Evolutionary conservation across 129 eudicot species (phyloP), one percentile per base, ranked within the genome.

Genomic region (Lonicera japonica): DNA sequence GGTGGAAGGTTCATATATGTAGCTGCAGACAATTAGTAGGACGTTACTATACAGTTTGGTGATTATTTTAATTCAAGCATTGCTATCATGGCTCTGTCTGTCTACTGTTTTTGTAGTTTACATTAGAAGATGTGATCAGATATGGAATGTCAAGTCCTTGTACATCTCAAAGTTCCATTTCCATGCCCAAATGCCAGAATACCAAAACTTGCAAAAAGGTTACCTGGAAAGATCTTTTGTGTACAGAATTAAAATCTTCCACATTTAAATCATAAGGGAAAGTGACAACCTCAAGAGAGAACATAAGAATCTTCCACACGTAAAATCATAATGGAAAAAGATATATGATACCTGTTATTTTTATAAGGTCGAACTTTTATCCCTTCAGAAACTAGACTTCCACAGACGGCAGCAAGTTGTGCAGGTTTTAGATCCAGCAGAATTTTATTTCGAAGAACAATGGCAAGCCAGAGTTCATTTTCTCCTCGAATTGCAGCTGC

Each of bases 401-500:
- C 99, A 72, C 82, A 80, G 45, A 88, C 95, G 66, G 99, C 96
- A 82, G 99, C 99, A 55, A 92, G 84, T 69, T 92, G 96, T 75
- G 95, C 87, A 64, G 99, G 96, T 79, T 85, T 88, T 41, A 91
- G 76, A 58, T 80, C 77, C 21, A 80, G 64, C 67, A 92, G 73
- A 29, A 92, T 68, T 78, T 80, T 87, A 74, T 85, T 92, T 58
- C 96, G 84, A 58, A 92, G 91, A 74, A 92, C 96, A 83, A 83
- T 79, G 38, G 99, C 96, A 65, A 92, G 83, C 99, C 99, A 92
- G 17, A 92, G 89, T 69, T 92, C 99, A 60, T 88, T 92, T 79
- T 88, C 96, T 53, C 99, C 99, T 73, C 99, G 90, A 75, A 92
- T 85, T 66, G 99, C 91, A 66, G 99, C 89, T 56, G 99, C 99